Percentiles rank a stretch among this genome's conserved stretches.
These are phyloP conservation scores for Kappamyces sp. DNA, from an alignment of 192 early-diverging fungal genomes.

Conservation along the genomic window DNA sequence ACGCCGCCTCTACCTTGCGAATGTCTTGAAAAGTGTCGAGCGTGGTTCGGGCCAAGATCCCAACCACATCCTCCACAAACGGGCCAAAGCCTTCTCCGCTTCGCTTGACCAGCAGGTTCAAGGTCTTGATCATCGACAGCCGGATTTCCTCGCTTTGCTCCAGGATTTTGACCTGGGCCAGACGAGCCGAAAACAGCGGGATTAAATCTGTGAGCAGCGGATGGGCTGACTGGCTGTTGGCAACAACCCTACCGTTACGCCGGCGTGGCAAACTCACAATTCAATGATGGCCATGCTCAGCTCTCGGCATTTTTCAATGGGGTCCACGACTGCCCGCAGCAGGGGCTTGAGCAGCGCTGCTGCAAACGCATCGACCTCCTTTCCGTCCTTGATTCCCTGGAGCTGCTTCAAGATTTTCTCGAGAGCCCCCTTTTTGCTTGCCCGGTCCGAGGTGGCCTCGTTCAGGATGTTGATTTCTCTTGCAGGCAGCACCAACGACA, in stretches of 20 bases:
- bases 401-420: slow-evolving; percentile 42
- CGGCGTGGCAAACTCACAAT: slow-evolving; percentile 17
- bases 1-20: slow-evolving; percentile 36
- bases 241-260: not conserved
- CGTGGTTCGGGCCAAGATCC: slow-evolving; percentile 33
- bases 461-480: slow-evolving; percentile 36
- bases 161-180: slow-evolving; percentile 34
- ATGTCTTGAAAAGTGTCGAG: slow-evolving; percentile 51
- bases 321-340: slow-evolving; percentile 31
- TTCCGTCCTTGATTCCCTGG: slow-evolving; percentile 11
- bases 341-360: slow-evolving; percentile 24
- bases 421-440: slow-evolving; percentile 35
- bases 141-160: slow-evolving; percentile 54
- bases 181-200: slow-evolving; percentile 36
- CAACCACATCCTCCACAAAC: slow-evolving; percentile 44
- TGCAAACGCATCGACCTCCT: slow-evolving; percentile 17
- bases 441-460: slow-evolving; percentile 39
- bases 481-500: not conserved
- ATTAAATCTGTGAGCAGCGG: slow-evolving; percentile 35
- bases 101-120: slow-evolving; percentile 23
- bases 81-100: slow-evolving; percentile 29
- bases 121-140: slow-evolving; percentile 29
- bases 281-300: slow-evolving; percentile 26
- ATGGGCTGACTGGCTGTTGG: not conserved
- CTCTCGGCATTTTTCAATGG: slow-evolving; percentile 45